Conservation (phyloP, 2,329 filamentous ascomycete species). For the Eutypella sp. region DNA sequence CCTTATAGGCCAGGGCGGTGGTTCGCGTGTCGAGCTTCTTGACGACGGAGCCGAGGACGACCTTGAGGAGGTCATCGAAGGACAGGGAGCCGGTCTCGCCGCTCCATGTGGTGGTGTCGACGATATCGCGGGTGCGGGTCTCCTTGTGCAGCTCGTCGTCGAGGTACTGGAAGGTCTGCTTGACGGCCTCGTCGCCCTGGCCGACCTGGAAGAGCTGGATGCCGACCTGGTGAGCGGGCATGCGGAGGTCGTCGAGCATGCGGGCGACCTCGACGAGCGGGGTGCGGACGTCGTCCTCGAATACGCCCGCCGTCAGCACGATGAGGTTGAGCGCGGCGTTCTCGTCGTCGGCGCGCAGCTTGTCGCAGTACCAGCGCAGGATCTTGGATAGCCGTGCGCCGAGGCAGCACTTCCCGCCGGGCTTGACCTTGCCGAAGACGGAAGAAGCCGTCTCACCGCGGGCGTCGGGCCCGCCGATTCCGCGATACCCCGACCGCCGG, state of each 20-base stretch:
- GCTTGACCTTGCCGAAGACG: constrained; percentile 3
- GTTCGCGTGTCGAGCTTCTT: constrained; percentile 17
- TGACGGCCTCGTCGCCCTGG: constrained; percentile 7
- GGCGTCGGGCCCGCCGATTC: constrained; percentile 3
- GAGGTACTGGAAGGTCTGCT: constrained; percentile 13
- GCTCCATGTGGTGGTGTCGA: constrained; percentile 11
- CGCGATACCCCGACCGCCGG: constrained; percentile 4
- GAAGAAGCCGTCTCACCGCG: neutral
- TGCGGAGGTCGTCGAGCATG: constrained; percentile 12
- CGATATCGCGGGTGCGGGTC: constrained; percentile 13
- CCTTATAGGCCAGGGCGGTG: constrained; percentile 6
- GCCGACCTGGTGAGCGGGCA: constrained; percentile 17
- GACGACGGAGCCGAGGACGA: constrained; percentile 14
- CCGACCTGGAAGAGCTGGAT: constrained; percentile 19
- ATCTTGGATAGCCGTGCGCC: constrained; percentile 4
- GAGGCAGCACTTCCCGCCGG: constrained; percentile 2
- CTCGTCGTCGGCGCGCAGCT: constrained; percentile 2
- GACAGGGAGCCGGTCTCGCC: constrained; percentile 9
- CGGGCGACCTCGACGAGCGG: constrained; percentile 11
- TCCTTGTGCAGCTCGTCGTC: constrained; percentile 18
- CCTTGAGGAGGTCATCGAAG: constrained; percentile 14
- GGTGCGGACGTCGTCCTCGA: constrained; percentile 15
- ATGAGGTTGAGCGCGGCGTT: constrained; percentile 4
- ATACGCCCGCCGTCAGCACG: constrained; percentile 6
- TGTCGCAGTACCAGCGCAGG: constrained; percentile 4